Evolutionary conservation across 2,329 filamentous ascomycete genomes (phyloP), one percentile per base, ranked within the genome.

Genomic region (Monosporascus sp.): DNA sequence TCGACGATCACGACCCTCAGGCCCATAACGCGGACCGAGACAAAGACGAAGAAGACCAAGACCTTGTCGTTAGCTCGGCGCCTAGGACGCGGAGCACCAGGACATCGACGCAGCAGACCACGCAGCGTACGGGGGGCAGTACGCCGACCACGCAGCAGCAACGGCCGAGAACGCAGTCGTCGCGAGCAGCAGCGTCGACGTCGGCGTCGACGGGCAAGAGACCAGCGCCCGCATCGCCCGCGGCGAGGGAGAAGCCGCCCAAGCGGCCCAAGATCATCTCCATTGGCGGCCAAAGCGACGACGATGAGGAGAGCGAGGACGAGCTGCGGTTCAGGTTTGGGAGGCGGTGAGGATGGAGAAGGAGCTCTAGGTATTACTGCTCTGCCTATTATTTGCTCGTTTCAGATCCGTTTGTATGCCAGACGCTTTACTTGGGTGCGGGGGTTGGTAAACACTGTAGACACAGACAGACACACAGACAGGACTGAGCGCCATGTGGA

Each of bases 301-400:
- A 71, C 34, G 69, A 68, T 45, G 77, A 75, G 14, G 73, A 82
- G 36, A 82, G 78, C 56, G 81, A 83, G 45, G 81, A 83, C 54
- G 80, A 78, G 60, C 71, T 82, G 49, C 76, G 77, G 59, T 84
- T 84, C 61, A 73, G 74, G 51, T 84, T 84, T 63, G 76, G 79
- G 31, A 77, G 75, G 64, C 72, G 80, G 61, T 73, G 73, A 61
- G 41, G 34, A 22, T 34, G 19, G 22, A 16, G 26, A 4, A 8
- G 27, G n/a, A 20, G 14, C 11, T 34, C 9, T 11, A 34, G 11
- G 11, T 34, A 34, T 34, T 34, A 34, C 31, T 14, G 31, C 31
- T 34, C 31, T 34, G 14, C 31, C 11, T 34, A 34, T 34, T 34
- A 34, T 34, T 5, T 5, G 31, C 31, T 11, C 11, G 31, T 34